A percentile compares a stretch with the other conserved stretches of the same genome.
phyloP scores from a whole-genome alignment of 768 basidiomycete genomes.

The Pulveroboletus ravenelii region DNA sequence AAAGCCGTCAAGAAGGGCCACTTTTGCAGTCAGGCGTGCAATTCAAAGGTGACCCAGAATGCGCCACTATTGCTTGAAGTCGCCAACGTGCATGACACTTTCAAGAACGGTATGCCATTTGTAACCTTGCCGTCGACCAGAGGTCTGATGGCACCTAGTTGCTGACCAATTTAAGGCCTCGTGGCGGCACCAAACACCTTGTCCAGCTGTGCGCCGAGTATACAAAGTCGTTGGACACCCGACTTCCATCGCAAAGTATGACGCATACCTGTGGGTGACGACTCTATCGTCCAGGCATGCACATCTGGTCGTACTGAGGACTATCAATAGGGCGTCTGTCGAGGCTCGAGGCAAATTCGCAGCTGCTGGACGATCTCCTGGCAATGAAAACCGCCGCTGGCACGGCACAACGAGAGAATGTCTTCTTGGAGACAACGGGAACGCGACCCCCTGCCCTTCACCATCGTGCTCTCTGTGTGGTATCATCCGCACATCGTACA shows the following conservation, averaged over 20 bases:
- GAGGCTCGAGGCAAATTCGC: slow-evolving; percentile 59
- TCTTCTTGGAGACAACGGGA: slow-evolving; percentile 58
- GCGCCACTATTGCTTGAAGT: slow-evolving; percentile 59
- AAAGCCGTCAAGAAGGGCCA: slow-evolving; percentile 55
- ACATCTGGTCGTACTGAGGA: background rate
- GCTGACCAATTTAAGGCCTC: slow-evolving; percentile 64
- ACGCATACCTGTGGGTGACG: slow-evolving; percentile 51
- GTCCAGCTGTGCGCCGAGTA: slow-evolving; percentile 54
- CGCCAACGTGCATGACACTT: slow-evolving; percentile 54
- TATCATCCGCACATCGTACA: slow-evolving; percentile 61
- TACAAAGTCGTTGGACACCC: slow-evolving; percentile 60
- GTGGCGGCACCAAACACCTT: slow-evolving; percentile 58
- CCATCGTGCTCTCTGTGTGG: slow-evolving; percentile 56
- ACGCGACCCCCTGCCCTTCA: slow-evolving; percentile 47
- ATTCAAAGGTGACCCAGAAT: slow-evolving; percentile 48
- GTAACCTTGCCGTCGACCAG: background rate
- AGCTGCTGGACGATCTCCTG: slow-evolving; percentile 48
- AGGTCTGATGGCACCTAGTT: slow-evolving; percentile 35
- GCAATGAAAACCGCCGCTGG: slow-evolving; percentile 73
- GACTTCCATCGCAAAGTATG: slow-evolving; percentile 49
- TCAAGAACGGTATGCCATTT: slow-evolving; percentile 52
- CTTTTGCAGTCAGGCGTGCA: slow-evolving; percentile 57
- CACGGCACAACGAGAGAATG: slow-evolving; percentile 68
- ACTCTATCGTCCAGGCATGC: background rate
- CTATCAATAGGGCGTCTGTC: slow-evolving; percentile 41